Conservation (phyloP, 2,329 filamentous ascomycete species). For the Colletotrichum tamarilloi region DNA sequence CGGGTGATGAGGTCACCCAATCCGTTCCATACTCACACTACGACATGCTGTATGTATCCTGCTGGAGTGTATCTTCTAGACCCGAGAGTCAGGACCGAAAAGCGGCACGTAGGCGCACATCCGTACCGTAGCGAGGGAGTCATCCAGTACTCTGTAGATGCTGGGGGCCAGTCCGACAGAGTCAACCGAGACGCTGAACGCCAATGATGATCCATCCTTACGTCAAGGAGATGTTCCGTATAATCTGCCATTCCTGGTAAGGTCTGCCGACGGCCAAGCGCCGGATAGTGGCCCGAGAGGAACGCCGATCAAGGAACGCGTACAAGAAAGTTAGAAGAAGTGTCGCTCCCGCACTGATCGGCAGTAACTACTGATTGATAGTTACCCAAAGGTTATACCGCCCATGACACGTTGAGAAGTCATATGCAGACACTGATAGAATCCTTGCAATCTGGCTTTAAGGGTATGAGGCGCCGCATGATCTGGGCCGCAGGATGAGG, state of each 20-base stretch:
- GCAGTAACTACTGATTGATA: not conserved
- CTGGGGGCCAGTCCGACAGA: not conserved
- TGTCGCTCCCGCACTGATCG: conserved; percentile 13
- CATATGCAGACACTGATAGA: not conserved
- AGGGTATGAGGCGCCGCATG: conserved; percentile 15
- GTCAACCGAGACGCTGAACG: not conserved
- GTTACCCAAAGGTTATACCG: not conserved
- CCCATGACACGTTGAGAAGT: conserved; percentile 1
- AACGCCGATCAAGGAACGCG: conserved; percentile 4
- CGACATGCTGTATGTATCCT: not conserved
- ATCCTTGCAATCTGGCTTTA: not conserved
- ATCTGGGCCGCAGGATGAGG: conserved; percentile 13
- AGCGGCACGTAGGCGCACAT: conserved; percentile 1
- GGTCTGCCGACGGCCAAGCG: not conserved
- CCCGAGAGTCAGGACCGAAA: conserved; percentile 24
- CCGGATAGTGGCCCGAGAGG: conserved; percentile 9
- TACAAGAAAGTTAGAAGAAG: not conserved
- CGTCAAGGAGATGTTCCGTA: not conserved
- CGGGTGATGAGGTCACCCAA: conserved; percentile 10
- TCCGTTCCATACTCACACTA: conserved; percentile 1
- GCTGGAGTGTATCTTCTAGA: conserved; percentile 12
- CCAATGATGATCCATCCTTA: conserved; percentile 3
- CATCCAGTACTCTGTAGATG: not conserved
- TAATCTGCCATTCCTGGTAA: conserved; percentile 2
- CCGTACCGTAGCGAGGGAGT: not conserved